Conservation (phyloP, 805 yeast species). For the Isabelozyma gotoi region DNA sequence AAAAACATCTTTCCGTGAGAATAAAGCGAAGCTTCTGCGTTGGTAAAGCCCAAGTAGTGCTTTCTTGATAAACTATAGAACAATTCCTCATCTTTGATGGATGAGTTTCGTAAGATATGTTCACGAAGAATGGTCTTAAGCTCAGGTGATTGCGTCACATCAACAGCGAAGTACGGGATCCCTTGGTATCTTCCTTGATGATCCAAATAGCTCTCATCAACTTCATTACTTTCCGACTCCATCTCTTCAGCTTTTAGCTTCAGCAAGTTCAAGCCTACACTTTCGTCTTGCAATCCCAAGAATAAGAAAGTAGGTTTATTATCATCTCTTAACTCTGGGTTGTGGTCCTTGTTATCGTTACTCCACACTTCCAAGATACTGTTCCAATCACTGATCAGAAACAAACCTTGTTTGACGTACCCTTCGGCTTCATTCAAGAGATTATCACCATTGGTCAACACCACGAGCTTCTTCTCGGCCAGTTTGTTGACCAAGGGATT, state of each 20-base stretch:
- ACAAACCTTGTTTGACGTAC: conserved; percentile 19
- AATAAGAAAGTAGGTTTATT: conserved; percentile 41
- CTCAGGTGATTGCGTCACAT: conserved; percentile 46
- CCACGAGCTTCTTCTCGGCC: conserved; percentile 28
- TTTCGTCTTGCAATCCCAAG: conserved; percentile 47
- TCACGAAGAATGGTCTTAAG: conserved; percentile 30
- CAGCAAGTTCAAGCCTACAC: conserved; percentile 38
- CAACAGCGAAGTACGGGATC: conserved; percentile 64
- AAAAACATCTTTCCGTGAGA: conserved; percentile 82
- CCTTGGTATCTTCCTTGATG: conserved; percentile 55
- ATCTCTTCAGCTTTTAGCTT: conserved; percentile 24
- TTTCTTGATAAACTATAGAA: conserved; percentile 36
- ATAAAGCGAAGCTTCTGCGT: conserved; percentile 59
- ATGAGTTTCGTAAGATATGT: conserved; percentile 13
- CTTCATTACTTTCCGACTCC: conserved; percentile 4
- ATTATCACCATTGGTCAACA: conserved; percentile 34
- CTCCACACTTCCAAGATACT: conserved; percentile 20
- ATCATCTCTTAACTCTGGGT: conserved; percentile 39
- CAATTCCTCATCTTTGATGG: conserved; percentile 11
- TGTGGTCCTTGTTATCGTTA: conserved; percentile 30
- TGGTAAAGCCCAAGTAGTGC: conserved; percentile 33
- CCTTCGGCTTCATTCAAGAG: conserved; percentile 21
- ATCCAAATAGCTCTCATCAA: conserved; percentile 34
- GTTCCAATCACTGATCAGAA: conserved; percentile 13
- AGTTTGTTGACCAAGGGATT: conserved; percentile 32